These are phyloP conservation scores for Cyclotella distinguenda DNA, from an alignment of 108 stramenopile species.

Conservation along the genomic window DNA sequence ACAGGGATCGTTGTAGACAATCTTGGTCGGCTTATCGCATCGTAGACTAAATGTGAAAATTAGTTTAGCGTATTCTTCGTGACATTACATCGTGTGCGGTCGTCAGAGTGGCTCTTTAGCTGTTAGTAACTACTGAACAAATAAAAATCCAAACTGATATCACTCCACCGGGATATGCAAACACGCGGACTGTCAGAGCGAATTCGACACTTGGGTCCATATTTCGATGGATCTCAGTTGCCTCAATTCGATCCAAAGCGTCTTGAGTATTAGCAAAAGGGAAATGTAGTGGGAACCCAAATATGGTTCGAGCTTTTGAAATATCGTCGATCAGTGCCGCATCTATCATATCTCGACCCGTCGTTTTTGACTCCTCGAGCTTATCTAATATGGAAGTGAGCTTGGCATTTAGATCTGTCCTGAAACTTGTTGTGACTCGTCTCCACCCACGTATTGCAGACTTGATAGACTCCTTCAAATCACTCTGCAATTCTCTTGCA, in stretches of 20 bases:
- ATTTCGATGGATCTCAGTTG: conserved; percentile 42
- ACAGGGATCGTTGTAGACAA: too few relatives aligned
- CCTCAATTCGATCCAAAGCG: conserved; percentile 24
- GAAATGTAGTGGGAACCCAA: conserved; percentile 39
- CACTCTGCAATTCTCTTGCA: conserved; percentile 37
- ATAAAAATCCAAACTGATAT: conserved; percentile 45
- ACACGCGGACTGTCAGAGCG: conserved; percentile 33
- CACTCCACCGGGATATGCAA: conserved; percentile 39
- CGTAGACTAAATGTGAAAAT: too few relatives aligned
- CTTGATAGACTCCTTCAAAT: conserved; percentile 41
- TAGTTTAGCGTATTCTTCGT: too few relatives aligned
- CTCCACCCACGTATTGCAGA: conserved; percentile 45
- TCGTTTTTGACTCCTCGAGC: conserved; percentile 24
- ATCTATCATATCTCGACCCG: conserved; percentile 10
- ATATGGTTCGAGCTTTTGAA: conserved; percentile 18
- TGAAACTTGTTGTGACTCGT: conserved; percentile 37
- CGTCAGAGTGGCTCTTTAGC: background rate
- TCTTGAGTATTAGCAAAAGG: conserved; percentile 25
- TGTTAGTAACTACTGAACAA: conserved; percentile 12
- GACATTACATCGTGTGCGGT: background rate
- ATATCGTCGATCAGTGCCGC: conserved; percentile 15
- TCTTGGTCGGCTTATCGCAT: too few relatives aligned
- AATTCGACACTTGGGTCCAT: conserved; percentile 44
- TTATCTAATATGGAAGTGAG: conserved; percentile 30
- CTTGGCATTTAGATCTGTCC: conserved; percentile 33